These are phyloP conservation scores for Saturnispora sanitii DNA, from an alignment of 805 yeast genomes.

Conservation along the genomic window DNA sequence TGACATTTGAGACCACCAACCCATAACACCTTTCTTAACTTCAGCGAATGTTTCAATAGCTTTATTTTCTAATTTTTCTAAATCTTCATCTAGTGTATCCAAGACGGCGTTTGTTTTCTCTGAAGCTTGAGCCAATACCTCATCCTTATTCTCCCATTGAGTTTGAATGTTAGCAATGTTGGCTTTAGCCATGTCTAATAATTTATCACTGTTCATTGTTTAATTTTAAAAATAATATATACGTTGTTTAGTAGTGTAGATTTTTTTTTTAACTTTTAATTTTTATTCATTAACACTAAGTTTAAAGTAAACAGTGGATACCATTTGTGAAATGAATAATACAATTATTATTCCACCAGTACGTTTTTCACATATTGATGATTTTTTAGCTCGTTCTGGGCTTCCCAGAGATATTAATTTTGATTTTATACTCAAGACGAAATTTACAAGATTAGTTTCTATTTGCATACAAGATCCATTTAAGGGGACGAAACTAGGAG, in stretches of 20 bases:
- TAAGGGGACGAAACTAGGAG: slow-evolving; percentile 32
- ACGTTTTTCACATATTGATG: slow-evolving; percentile 62
- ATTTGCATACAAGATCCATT: slow-evolving; percentile 70
- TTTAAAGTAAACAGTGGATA: no score
- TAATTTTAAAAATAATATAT: no score
- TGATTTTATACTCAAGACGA: slow-evolving; percentile 54
- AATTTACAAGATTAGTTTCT: slow-evolving; percentile 64
- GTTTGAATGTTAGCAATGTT: slow-evolving; percentile 1
- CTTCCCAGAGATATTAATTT: slow-evolving; percentile 73
- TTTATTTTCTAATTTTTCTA: slow-evolving; percentile 3
- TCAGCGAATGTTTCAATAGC: slow-evolving; percentile 5
- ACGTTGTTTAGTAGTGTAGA: no score
- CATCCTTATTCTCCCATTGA: slow-evolving; percentile 5
- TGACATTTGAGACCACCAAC: slow-evolving; percentile 9
- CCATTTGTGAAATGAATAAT: slow-evolving; percentile 4
- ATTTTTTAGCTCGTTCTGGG: slow-evolving; percentile 70
- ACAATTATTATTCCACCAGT: slow-evolving; percentile 56
- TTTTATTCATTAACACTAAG: no score
- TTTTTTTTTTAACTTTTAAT: no score
- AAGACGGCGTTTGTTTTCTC: slow-evolving; percentile 1
- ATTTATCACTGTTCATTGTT: background rate
- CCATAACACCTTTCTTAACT: background rate
- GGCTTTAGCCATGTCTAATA: slow-evolving; percentile 4
- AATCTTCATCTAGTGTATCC: slow-evolving; percentile 5
- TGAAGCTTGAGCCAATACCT: background rate